Conservation (phyloP, 2,329 filamentous ascomycete genomes). For the Celoporthe dispersa region DNA sequence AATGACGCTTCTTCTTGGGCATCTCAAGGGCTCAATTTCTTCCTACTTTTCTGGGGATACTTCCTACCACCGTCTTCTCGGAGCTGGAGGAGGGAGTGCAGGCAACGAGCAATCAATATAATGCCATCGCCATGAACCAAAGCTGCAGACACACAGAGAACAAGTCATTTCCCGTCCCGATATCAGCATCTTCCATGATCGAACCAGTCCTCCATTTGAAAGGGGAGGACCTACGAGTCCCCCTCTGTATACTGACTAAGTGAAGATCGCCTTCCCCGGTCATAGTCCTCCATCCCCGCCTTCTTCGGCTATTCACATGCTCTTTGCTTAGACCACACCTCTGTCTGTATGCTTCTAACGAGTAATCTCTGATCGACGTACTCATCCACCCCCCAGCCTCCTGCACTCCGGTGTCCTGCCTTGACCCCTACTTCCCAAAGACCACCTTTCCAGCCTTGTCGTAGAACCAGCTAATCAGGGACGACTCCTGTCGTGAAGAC, state of each 20-base stretch:
- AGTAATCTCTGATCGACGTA: not conserved
- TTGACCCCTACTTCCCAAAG: not conserved
- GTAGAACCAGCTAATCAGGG: slow-evolving; percentile 7
- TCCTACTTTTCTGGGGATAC: not conserved
- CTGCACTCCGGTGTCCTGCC: not conserved
- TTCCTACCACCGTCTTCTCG: not conserved
- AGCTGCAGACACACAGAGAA: no score
- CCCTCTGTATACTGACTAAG: not conserved
- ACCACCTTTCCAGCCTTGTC: slow-evolving; percentile 9
- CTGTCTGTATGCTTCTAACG: not conserved
- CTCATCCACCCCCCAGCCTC: not conserved
- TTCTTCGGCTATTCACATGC: not conserved
- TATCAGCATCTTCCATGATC: not conserved
- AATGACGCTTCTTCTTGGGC: not conserved
- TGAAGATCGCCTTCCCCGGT: not conserved
- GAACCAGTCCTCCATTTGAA: not conserved
- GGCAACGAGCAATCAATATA: not conserved
- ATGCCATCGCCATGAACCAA: not conserved
- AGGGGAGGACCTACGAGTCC: not conserved
- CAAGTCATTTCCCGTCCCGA: not conserved
- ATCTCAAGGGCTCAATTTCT: not conserved
- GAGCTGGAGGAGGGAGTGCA: not conserved
- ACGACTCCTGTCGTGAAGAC: not conserved
- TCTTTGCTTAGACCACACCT: not conserved
- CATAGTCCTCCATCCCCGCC: not conserved